phyloP scores from a whole-genome alignment of 352 stramenopile species.

The Paralagenidium karlingii region DNA sequence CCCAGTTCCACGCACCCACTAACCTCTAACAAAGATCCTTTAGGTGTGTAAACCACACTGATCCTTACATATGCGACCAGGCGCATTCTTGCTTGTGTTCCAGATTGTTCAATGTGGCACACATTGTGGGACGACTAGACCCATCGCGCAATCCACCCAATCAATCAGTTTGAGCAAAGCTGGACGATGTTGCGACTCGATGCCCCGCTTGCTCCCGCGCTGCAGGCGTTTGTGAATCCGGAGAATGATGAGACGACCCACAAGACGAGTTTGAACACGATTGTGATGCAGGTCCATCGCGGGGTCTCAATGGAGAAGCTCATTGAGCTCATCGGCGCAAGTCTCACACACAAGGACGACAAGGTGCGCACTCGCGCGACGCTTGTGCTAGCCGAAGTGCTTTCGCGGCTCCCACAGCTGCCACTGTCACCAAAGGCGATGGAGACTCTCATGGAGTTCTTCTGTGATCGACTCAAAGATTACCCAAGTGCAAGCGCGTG shows the following conservation, averaged over 20 bases:
- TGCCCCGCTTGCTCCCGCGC: constrained; percentile 65
- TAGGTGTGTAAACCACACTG: too few species aligned
- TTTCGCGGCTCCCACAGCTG: constrained; percentile 78
- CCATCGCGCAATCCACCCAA: too few species aligned
- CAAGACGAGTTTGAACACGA: constrained; percentile 80
- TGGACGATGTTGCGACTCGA: constrained; percentile 72
- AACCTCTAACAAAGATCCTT: too few species aligned
- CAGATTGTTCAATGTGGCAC: too few species aligned
- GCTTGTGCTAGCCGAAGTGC: constrained; percentile 78
- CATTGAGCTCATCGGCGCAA: constrained; percentile 57
- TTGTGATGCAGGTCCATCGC: constrained; percentile 80
- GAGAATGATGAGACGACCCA: constrained; percentile 72
- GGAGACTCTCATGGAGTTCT: constrained; percentile 72
- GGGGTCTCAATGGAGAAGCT: constrained; percentile 63
- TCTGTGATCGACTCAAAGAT: constrained; percentile 70
- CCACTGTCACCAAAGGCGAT: constrained; percentile 57
- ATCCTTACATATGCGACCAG: too few species aligned
- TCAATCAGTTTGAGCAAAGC: not conserved
- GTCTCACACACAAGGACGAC: constrained; percentile 66
- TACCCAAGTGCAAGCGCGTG: constrained; percentile 70
- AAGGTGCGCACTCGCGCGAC: constrained; percentile 69
- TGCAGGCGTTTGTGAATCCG: constrained; percentile 77
- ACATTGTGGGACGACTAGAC: too few species aligned
- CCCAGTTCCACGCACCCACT: constrained; percentile 58
- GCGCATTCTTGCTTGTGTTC: too few species aligned